phyloP scores from a whole-genome alignment of 2,329 filamentous ascomycete genomes.

The Trichoderma koningii region DNA sequence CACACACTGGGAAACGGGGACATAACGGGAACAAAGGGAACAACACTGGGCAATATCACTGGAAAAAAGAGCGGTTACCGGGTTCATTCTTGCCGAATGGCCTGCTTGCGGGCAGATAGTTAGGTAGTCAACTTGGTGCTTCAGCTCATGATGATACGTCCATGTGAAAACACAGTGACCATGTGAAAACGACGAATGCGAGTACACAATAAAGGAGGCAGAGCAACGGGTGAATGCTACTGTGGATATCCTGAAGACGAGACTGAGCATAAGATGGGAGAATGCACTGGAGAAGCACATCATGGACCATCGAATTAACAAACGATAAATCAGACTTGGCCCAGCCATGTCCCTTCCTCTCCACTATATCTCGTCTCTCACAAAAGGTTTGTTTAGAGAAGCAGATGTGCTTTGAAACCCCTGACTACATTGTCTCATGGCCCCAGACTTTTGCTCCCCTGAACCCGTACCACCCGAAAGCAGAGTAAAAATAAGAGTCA shows the following conservation, averaged over 20 bases:
- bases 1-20: too few species aligned
- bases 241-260: too few species aligned
- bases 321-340: slow-evolving; percentile 15
- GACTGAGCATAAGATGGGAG: too few species aligned
- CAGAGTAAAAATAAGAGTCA: not conserved
- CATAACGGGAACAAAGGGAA: too few species aligned
- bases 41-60: too few species aligned
- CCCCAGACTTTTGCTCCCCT: slow-evolving; percentile 2
- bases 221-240: too few species aligned
- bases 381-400: not conserved
- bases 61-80: not conserved
- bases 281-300: not conserved
- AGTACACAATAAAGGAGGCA: too few species aligned
- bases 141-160: not conserved
- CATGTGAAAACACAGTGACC: too few species aligned
- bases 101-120: not conserved
- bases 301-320: slow-evolving; percentile 16
- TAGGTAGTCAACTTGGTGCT: not conserved
- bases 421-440: not conserved
- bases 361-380: not conserved
- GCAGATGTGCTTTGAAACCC: not conserved
- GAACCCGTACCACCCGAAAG: not conserved
- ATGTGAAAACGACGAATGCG: not conserved
- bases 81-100: not conserved
- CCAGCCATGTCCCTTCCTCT: slow-evolving; percentile 11